Percentiles rank a stretch among this genome's conserved stretches.
phyloP scores from a whole-genome alignment of 1,284 basidiomycete genomes.

The Tylopilus sp. region DNA sequence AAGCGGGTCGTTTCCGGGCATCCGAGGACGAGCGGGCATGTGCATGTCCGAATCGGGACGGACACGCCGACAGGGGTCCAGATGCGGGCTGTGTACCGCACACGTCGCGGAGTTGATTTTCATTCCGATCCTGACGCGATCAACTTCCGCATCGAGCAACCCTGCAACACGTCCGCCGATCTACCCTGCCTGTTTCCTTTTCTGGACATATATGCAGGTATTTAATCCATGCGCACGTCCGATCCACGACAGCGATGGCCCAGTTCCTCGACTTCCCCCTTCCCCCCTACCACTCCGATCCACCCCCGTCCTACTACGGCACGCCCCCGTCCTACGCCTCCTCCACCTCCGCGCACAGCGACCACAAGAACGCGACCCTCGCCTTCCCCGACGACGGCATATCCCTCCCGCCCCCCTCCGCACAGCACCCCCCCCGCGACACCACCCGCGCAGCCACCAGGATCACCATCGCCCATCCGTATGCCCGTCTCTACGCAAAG shows the following conservation, averaged over 20 bases:
- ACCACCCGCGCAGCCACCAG: slow-evolving; percentile 22
- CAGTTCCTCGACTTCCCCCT: slow-evolving; percentile 15
- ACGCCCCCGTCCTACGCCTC: slow-evolving; percentile 3
- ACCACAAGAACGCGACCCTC: slow-evolving; percentile 5
- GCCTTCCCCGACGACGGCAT: slow-evolving; percentile 25
- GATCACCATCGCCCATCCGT: slow-evolving; percentile 56
- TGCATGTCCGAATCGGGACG: neutral
- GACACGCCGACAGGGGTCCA: neutral
- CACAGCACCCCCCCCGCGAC: slow-evolving; percentile 20
- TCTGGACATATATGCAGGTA: slow-evolving; percentile 11
- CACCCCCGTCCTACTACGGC: slow-evolving; percentile 14
- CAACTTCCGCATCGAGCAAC: slow-evolving; percentile 19
- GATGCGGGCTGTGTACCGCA: neutral
- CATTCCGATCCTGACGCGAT: slow-evolving; percentile 30
- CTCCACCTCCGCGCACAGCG: neutral
- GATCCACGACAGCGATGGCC: slow-evolving; percentile 21
- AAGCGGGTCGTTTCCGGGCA: no score
- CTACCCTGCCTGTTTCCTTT: slow-evolving; percentile 18
- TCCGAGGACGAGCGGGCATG: slow-evolving; percentile 27
- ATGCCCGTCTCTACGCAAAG: slow-evolving; percentile 61
- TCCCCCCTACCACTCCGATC: slow-evolving; percentile 10
- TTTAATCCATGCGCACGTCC: slow-evolving; percentile 16
- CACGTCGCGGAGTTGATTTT: slow-evolving; percentile 22
- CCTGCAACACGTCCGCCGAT: slow-evolving; percentile 16
- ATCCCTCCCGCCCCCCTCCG: slow-evolving; percentile 21